Base-by-base conservation (phyloP, 192 early-diverging fungal genomes). In the Irineochytrium annulatum region DNA sequence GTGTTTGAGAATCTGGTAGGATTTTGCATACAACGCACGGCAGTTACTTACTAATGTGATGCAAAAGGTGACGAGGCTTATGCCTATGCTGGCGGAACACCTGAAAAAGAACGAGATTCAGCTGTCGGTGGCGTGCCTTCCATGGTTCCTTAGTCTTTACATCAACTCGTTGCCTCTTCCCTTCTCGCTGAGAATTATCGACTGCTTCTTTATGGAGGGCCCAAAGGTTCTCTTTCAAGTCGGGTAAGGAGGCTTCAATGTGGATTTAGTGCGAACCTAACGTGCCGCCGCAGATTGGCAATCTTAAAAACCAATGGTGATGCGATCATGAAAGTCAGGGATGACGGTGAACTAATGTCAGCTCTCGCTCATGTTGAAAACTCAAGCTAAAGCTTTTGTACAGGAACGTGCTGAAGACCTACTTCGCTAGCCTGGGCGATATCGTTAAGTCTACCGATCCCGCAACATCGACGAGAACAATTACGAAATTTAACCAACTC, bases 181-280 rank as follows among this genome's bases (percentile, higher is more conserved):
- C 5, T 95, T 87, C 62, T 89, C 94, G 3, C 77, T 94, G 58
- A 75, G 95, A 27, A 85, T 97, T 26, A 67, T 99, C 52, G 94
- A 99, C 79, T 93, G 93, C 75, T 94, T 99, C 62, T 97, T 97
- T 73, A 85, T 97, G 81, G 94, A 99, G 60, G 97, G 95, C 0
- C 94, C 95, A 5, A 88, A 88, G 59, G 72, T 98, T n/a, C 78
- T 98, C 32, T 98, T 98, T 70, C 95, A 93, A 65, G 87, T 97
- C 48, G 87, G 86, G 74, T 83, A 75, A 73, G 76, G 62, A 53
- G 65, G 24, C 33, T 34, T 69, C 32, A 56, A 11, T 46, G 30
- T 24, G 22, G 0, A 28, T 32, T 69, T 56, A 54, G 41, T 60
- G 31, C 65, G 54, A 33, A 58, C n/a, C n/a, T n/a, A n/a, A n/a